Evolutionary conservation across 2,329 filamentous ascomycete species (phyloP).

Genomic region (Mycosphaerella arachidis): DNA sequence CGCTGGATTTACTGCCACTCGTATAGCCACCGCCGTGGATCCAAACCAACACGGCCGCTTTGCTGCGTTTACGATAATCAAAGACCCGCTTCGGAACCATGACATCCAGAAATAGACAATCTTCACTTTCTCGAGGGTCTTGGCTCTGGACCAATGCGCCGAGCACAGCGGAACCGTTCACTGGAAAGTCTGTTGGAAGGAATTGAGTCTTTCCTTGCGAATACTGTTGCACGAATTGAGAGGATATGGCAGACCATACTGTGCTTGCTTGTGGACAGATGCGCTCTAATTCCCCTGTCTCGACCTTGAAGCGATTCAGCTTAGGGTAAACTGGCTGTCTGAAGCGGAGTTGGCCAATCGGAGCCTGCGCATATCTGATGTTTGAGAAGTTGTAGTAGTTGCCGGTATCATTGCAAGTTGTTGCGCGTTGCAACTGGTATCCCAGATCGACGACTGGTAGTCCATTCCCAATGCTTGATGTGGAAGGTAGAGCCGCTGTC

Average conservation of each 20-base stretch:
- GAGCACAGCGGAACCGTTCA: background rate
- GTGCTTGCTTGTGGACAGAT: conserved; percentile 44
- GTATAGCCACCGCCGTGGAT: conserved; percentile 41
- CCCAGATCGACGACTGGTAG: conserved; percentile 1
- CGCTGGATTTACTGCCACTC: background rate
- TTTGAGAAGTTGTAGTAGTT: conserved; percentile 51
- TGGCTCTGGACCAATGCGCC: background rate
- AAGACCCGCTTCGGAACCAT: conserved; percentile 33
- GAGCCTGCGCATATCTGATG: conserved; percentile 53
- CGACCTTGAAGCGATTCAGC: conserved; percentile 40
- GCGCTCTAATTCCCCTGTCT: conserved; percentile 41
- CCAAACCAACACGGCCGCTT: conserved; percentile 33
- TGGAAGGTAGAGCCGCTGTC: background rate
- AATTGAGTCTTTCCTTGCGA: conserved; percentile 11
- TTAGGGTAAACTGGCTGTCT: conserved; percentile 39
- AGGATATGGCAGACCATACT: conserved; percentile 39
- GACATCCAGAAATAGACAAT: conserved; percentile 39
- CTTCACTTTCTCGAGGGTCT: conserved; percentile 24
- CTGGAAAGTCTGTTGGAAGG: conserved; percentile 17
- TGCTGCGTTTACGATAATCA: conserved; percentile 13
- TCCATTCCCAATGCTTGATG: background rate
- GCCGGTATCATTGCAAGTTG: conserved; percentile 2
- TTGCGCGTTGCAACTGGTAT: background rate
- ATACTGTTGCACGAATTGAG: conserved; percentile 32
- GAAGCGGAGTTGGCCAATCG: conserved; percentile 49